phyloP scores from a whole-genome alignment of 148 eudicot genomes.

The Chenopodium quinoa region DNA sequence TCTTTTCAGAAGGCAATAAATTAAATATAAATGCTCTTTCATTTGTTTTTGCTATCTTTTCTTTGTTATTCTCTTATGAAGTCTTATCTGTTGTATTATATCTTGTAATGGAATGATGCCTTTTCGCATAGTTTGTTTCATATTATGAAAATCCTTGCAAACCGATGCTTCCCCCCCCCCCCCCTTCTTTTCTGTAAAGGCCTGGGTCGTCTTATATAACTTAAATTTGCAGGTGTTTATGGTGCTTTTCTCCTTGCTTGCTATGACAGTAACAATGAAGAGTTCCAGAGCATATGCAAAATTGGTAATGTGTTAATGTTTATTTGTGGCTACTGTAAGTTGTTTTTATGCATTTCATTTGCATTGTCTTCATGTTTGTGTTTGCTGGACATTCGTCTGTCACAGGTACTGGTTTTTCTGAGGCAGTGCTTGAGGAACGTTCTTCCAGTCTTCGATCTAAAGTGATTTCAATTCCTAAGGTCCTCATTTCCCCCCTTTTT shows the following conservation, averaged over 20 bases:
- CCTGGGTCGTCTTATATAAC: constrained; percentile 14
- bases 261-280: constrained; percentile 80
- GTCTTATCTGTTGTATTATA: background rate
- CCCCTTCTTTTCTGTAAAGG: background rate
- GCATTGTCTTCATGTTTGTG: constrained; percentile 28
- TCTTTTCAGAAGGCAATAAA: background rate
- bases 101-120: background rate
- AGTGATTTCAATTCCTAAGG: constrained; percentile 87
- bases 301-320: constrained; percentile 50
- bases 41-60: background rate
- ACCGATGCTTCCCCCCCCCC: background rate
- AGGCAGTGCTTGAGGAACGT: constrained; percentile 72
- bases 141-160: background rate
- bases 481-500: constrained; percentile 18
- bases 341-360: constrained; percentile 1
- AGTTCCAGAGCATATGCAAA: constrained; percentile 93
- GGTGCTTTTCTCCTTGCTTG: constrained; percentile 98
- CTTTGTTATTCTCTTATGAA: background rate
- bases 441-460: constrained; percentile 78
- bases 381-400: constrained; percentile 19
- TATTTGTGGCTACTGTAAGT: background rate
- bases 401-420: constrained; percentile 91
- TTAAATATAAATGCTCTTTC: background rate
- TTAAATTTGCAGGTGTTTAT: constrained; percentile 59
- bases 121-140: background rate